Conservation (phyloP, 257 asterid genomes). For the Gynochthodes officinalis region DNA sequence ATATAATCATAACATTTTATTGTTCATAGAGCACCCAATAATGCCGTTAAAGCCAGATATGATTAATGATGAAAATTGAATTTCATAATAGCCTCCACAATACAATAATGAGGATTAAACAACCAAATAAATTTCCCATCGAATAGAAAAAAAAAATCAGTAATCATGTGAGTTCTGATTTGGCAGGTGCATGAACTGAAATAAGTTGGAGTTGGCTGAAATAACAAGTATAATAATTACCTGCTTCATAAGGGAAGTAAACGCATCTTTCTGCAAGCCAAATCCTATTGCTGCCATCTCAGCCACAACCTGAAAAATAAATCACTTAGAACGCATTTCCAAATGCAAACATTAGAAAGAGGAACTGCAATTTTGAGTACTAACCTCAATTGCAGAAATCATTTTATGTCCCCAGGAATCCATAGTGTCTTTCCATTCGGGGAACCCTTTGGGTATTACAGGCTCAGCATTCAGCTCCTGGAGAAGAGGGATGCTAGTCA, state of each 20-base stretch:
- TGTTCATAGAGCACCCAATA: neutral
- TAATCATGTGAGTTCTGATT: neutral
- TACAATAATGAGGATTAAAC: neutral
- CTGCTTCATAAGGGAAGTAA: slow-evolving; percentile 94
- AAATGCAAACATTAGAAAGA: slow-evolving; percentile 6
- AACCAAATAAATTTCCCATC: neutral
- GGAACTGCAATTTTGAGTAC: slow-evolving; percentile 19
- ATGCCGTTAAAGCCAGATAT: neutral
- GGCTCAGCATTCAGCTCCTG: slow-evolving; percentile 97
- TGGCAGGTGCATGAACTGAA: neutral
- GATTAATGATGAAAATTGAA: neutral
- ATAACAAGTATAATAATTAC: slow-evolving; percentile 29
- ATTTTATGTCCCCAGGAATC: slow-evolving; percentile 93
- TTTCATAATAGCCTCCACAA: neutral
- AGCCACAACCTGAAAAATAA: slow-evolving; percentile 67
- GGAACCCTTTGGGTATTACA: slow-evolving; percentile 92
- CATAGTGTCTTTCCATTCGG: slow-evolving; percentile 88
- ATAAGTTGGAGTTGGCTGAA: neutral
- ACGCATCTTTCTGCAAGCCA: slow-evolving; percentile 88
- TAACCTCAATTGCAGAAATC: slow-evolving; percentile 85
- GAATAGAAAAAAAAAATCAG: neutral
- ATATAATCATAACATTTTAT: neutral
- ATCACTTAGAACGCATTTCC: slow-evolving; percentile 11
- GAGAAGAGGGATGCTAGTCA: slow-evolving; percentile 15
- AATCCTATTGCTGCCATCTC: slow-evolving; percentile 98